Conservation (phyloP, 2,329 filamentous ascomycete species). For the Colletotrichum echinochloae region DNA sequence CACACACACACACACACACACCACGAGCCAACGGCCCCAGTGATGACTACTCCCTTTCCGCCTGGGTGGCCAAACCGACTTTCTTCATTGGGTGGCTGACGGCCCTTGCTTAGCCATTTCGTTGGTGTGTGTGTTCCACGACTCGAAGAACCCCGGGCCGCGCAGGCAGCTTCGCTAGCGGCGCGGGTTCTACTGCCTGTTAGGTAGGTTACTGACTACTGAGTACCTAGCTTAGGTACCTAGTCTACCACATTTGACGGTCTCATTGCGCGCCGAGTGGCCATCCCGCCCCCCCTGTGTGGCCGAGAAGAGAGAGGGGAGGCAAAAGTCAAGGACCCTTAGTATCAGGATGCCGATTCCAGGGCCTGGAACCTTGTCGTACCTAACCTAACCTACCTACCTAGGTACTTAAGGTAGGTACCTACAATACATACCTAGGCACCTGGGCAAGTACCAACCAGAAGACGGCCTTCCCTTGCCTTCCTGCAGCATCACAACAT, state of each 20-base stretch:
- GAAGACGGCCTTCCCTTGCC: not conserved
- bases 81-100: not conserved
- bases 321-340: constrained; percentile 7
- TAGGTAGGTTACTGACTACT: too few relatives aligned
- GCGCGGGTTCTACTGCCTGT: constrained; percentile 23
- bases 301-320: not conserved
- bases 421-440: too few relatives aligned
- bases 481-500: constrained; percentile 25
- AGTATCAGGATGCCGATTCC: constrained; percentile 6
- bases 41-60: constrained; percentile 4
- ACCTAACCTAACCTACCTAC: too few relatives aligned
- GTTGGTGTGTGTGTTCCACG: too few relatives aligned
- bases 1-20: too few relatives aligned
- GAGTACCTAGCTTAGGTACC: too few relatives aligned
- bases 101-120: too few relatives aligned
- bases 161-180: not conserved
- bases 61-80: constrained; percentile 7
- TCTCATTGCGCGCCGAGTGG: not conserved
- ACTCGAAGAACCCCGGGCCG: too few relatives aligned
- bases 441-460: not conserved
- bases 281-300: too few relatives aligned
- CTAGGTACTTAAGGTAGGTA: too few relatives aligned
- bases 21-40: too few relatives aligned
- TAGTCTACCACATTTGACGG: not conserved
- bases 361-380: constrained; percentile 19